phyloP scores from a whole-genome alignment of 495 filamentous ascomycete species.

The Pseudomonodictys pantanalensis region DNA sequence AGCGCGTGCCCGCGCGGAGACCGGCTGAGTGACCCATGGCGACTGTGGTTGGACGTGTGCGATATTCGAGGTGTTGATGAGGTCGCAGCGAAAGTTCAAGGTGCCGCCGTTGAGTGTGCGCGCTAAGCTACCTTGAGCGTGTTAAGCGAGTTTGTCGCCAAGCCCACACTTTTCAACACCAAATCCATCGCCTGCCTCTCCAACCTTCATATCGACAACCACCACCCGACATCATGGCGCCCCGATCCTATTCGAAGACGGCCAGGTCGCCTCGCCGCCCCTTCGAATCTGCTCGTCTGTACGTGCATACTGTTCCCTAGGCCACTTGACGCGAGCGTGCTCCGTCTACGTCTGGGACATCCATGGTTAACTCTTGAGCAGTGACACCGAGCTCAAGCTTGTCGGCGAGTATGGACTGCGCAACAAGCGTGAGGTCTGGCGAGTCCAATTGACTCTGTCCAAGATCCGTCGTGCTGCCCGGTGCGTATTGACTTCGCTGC shows the following conservation, averaged over 20 bases:
- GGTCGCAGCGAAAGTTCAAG: not conserved
- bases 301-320: constrained; percentile 64
- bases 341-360: constrained; percentile 83
- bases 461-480: constrained; percentile 99
- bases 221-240: constrained; percentile 44
- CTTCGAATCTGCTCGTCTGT: constrained; percentile 99
- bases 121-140: not conserved
- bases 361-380: constrained; percentile 55
- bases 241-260: constrained; percentile 90
- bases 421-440: constrained; percentile 99
- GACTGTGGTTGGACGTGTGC: constrained; percentile 32
- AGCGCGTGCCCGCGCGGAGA: constrained; percentile 88
- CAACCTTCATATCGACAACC: constrained; percentile 32
- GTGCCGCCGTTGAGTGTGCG: constrained; percentile 10
- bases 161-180: not conserved
- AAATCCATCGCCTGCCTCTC: constrained; percentile 12
- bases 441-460: constrained; percentile 97
- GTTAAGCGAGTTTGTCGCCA: not conserved
- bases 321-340: constrained; percentile 97
- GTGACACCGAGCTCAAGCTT: constrained; percentile 98
- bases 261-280: constrained; percentile 87
- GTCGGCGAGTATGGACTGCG: constrained; percentile 98
- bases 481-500: constrained; percentile 53
- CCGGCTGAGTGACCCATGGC: constrained; percentile 95
- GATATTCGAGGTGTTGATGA: constrained; percentile 18